Percentiles rank a stretch among this genome's conserved stretches.
Evolutionary conservation across 257 asterid genomes (phyloP).

Genomic region (Eucommia ulmoides): DNA sequence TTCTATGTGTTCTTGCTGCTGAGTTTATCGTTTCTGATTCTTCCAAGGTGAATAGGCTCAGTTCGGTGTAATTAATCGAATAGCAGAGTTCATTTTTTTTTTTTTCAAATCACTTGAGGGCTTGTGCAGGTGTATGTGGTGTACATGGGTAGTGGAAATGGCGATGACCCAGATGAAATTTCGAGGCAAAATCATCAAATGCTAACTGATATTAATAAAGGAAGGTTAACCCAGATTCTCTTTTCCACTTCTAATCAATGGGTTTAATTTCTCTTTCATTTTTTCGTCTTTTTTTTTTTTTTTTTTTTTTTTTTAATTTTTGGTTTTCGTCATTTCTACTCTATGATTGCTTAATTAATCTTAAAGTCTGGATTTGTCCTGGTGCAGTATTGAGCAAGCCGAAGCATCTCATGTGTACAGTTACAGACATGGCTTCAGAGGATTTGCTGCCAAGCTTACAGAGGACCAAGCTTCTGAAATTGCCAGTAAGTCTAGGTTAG

Average conservation of each 20-base stretch:
- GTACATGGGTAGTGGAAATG: slow-evolving; percentile 75
- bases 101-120: background rate
- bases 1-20: slow-evolving; percentile 30
- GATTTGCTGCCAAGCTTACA: slow-evolving; percentile 90
- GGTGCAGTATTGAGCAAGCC: slow-evolving; percentile 65
- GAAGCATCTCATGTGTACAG: slow-evolving; percentile 75
- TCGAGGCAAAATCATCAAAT: slow-evolving; percentile 62
- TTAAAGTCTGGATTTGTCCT: slow-evolving; percentile 7
- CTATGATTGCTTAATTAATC: background rate
- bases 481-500: slow-evolving; percentile 52
- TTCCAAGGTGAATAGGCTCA: slow-evolving; percentile 47
- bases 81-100: background rate
- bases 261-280: background rate
- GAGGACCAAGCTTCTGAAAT: slow-evolving; percentile 71
- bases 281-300: background rate
- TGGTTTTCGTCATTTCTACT: background rate
- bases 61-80: too few species aligned
- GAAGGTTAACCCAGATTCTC: slow-evolving; percentile 39
- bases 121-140: slow-evolving; percentile 76
- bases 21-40: slow-evolving; percentile 38
- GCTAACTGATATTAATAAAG: slow-evolving; percentile 57
- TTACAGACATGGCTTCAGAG: slow-evolving; percentile 84
- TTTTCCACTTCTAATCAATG: background rate
- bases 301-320: background rate
- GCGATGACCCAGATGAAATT: slow-evolving; percentile 67